phyloP scores from a whole-genome alignment of 164 flowering plant species.

The Chimonanthus praecox region DNA sequence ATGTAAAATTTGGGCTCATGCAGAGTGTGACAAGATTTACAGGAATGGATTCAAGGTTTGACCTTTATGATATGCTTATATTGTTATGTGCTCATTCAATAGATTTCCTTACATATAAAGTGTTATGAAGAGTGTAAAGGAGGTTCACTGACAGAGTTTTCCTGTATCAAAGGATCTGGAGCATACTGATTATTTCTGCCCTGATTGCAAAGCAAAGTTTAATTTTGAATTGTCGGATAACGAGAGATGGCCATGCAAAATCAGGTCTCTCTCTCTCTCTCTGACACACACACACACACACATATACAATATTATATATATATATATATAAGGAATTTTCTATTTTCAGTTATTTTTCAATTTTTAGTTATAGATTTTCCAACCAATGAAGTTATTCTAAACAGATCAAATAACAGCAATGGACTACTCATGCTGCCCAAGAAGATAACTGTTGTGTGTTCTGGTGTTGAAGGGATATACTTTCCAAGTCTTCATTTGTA shows the following conservation, averaged over 20 bases:
- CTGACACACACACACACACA: too few relatives aligned
- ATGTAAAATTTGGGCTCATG: conserved; percentile 96
- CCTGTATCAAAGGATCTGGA: conserved; percentile 49
- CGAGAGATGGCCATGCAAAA: conserved; percentile 26
- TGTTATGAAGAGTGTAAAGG: background rate
- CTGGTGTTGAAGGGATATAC: conserved; percentile 79
- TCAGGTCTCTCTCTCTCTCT: conserved; percentile 29
- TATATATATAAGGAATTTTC: background rate
- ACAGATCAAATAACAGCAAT: conserved; percentile 35
- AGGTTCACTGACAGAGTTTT: conserved; percentile 14
- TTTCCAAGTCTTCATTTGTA: conserved; percentile 76
- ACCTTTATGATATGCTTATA: background rate
- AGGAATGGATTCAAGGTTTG: conserved; percentile 63
- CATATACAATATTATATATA: too few relatives aligned
- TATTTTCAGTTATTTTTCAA: background rate
- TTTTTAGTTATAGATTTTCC: background rate
- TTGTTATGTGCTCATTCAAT: background rate
- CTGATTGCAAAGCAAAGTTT: conserved; percentile 80
- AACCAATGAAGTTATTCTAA: conserved; percentile 10
- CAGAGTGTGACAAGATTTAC: conserved; percentile 79
- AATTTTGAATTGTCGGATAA: conserved; percentile 65
- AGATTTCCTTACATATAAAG: background rate
- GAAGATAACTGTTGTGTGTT: conserved; percentile 65
- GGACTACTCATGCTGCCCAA: conserved; percentile 30
- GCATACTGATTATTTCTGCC: conserved; percentile 78